phyloP scores from a whole-genome alignment of 2,329 filamentous ascomycete genomes.

The Botrytis medusae region DNA sequence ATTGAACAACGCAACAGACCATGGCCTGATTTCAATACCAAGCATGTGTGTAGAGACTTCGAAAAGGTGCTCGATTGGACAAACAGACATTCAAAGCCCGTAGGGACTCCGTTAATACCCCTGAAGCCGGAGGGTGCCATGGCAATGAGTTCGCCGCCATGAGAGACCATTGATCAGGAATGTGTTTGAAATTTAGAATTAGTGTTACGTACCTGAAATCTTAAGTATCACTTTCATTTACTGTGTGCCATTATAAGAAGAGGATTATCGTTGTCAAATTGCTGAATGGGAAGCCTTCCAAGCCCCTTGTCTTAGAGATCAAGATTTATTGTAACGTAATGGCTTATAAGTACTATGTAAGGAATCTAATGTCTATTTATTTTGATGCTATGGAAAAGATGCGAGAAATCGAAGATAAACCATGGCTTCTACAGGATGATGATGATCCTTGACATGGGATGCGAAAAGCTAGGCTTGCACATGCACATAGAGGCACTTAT shows the following conservation, averaged over 20 bases:
- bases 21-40: constrained; percentile 9
- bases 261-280: constrained; percentile 21
- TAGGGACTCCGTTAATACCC: constrained; percentile 7
- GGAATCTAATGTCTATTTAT: constrained; percentile 24
- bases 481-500: constrained; percentile 21
- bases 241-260: neutral
- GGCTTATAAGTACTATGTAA: constrained; percentile 25
- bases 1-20: constrained; percentile 4
- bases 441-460: constrained; percentile 24
- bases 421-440: constrained; percentile 26
- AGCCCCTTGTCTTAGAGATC: constrained; percentile 18
- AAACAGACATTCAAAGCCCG: neutral
- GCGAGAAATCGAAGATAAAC: constrained; percentile 21
- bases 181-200: too few species aligned
- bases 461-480: constrained; percentile 21
- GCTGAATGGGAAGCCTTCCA: constrained; percentile 23
- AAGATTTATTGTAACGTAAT: constrained; percentile 24
- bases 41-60: constrained; percentile 13
- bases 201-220: too few species aligned
- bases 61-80: constrained; percentile 3
- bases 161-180: neutral
- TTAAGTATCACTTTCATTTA: too few species aligned
- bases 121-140: constrained; percentile 10
- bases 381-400: constrained; percentile 16
- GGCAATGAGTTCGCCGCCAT: constrained; percentile 6